phyloP scores from a whole-genome alignment of 2,329 filamentous ascomycete species.

The Fusarium sp. region DNA sequence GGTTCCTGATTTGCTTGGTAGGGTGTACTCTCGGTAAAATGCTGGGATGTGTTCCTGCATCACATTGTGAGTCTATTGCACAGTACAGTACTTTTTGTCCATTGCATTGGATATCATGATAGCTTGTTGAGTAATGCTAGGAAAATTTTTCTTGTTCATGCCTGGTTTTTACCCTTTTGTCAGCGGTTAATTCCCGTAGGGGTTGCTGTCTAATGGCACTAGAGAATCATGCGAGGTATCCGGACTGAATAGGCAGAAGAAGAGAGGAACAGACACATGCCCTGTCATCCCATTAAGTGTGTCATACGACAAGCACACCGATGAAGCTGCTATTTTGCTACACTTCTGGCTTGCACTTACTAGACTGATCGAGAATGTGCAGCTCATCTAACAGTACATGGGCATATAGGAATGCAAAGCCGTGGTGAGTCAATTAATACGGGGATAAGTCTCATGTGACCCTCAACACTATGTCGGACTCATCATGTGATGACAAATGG shows the following conservation, averaged over 20 bases:
- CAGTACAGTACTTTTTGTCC: not conserved
- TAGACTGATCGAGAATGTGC: constrained; percentile 11
- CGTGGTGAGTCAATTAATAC: constrained; percentile 29
- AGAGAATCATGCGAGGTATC: constrained; percentile 11
- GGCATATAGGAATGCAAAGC: not conserved
- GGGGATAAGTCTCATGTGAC: constrained; percentile 36
- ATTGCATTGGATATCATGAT: not conserved
- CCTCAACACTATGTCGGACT: not conserved
- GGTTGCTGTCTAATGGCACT: constrained; percentile 7
- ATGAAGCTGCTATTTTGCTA: constrained; percentile 7
- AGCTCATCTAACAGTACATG: constrained; percentile 12
- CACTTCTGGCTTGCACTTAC: constrained; percentile 8
- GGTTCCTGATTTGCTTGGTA: constrained; percentile 9
- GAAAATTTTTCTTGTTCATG: not conserved
- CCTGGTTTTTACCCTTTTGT: constrained; percentile 9
- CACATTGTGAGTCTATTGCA: constrained; percentile 1
- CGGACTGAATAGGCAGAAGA: constrained; percentile 4
- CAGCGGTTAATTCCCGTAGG: constrained; percentile 17
- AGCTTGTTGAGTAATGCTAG: not conserved
- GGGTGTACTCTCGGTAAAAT: constrained; percentile 5
- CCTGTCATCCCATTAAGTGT: constrained; percentile 40
- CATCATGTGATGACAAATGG: constrained; percentile 44
- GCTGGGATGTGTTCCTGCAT: constrained; percentile 34
- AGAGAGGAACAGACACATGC: constrained; percentile 20
- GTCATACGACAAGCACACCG: constrained; percentile 37